Conservation (phyloP, 2,329 filamentous ascomycete genomes). For the Colletotrichum sp. region DNA sequence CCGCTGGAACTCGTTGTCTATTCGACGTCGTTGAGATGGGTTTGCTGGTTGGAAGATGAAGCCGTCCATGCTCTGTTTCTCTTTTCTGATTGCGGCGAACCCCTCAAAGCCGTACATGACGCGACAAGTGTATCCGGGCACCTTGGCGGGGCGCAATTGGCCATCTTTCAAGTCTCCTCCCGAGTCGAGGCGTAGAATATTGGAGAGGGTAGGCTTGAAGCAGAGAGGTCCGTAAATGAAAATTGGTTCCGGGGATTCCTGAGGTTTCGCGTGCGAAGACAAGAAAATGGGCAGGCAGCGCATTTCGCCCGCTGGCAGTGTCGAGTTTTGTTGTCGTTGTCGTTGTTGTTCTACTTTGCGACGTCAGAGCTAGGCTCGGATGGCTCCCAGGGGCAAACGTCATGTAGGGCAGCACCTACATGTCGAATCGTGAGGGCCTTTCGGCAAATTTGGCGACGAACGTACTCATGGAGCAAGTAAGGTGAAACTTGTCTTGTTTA, state of each 20-base stretch:
- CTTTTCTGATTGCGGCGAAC: neutral
- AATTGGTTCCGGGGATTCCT: neutral
- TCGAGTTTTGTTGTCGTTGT: neutral
- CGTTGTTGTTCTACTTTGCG: neutral
- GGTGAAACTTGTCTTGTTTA: neutral
- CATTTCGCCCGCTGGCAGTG: neutral
- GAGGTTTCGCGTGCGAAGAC: neutral
- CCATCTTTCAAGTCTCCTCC: neutral
- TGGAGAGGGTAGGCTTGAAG: neutral
- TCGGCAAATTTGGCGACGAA: neutral
- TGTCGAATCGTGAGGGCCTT: neutral
- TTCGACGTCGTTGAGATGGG: neutral
- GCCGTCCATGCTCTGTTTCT: neutral
- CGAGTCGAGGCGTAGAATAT: neutral
- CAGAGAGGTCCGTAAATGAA: neutral
- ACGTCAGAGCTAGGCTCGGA: neutral
- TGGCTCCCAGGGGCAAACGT: neutral
- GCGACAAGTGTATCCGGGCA: neutral
- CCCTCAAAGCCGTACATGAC: neutral
- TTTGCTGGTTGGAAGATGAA: neutral
- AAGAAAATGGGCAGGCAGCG: neutral
- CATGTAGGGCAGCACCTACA: neutral
- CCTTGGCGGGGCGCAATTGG: neutral
- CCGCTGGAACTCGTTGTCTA: neutral
- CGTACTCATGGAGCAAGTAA: neutral